Base-by-base conservation (phyloP, 495 filamentous ascomycete genomes). In the Elasticomyces elasticus region DNA sequence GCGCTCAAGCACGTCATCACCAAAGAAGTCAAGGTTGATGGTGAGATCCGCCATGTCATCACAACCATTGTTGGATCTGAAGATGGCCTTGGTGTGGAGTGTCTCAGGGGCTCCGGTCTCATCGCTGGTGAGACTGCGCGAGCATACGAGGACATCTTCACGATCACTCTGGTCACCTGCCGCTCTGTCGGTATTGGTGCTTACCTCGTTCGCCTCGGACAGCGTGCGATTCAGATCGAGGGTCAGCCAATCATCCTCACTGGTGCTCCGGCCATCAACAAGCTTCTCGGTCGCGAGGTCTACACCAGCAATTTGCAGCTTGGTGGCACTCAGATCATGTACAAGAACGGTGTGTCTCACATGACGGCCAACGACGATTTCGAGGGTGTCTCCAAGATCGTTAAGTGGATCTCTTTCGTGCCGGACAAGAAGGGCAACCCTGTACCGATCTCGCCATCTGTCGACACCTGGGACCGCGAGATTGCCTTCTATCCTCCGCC, bases 321-420 rank as follows among this genome's bases (percentile, higher is more conserved):
- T 57, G 92, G 92, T 81, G 92, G 92, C 62, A 97, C 92, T 37
- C 92, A 98, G 73, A 98, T 98, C 78, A 98, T 98, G 92, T 97
- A 98, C 80, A 91, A 84, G 74, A 98, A 98, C 67, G 92, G 92
- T 79, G 94, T 98, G 24, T 97, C 94, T 9, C 92, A 98, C 74
- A 86, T 97, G 84, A 96, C 91, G 56, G 92, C 92, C 66, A 86
- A 83, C 64, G 92, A 98, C 67, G 92, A 98, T 76, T 97, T 97
- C 55, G 89, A 89, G 58, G 92, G 92, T 78, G 89, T 98, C 13
- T 84, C 86, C 71, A 94, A 95, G 81, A 97, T 98, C 65, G 85
- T 97, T 26, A 84, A 94, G 62, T 98, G 92, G 92, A 81, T 98
- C 75, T 86, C 89, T 2, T 98, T 87, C 66, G 86, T 98, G 22